Evolutionary conservation across 2,329 filamentous ascomycete genomes (phyloP), one percentile per base, ranked within the genome.

Genomic region (Truncatella angustata): DNA sequence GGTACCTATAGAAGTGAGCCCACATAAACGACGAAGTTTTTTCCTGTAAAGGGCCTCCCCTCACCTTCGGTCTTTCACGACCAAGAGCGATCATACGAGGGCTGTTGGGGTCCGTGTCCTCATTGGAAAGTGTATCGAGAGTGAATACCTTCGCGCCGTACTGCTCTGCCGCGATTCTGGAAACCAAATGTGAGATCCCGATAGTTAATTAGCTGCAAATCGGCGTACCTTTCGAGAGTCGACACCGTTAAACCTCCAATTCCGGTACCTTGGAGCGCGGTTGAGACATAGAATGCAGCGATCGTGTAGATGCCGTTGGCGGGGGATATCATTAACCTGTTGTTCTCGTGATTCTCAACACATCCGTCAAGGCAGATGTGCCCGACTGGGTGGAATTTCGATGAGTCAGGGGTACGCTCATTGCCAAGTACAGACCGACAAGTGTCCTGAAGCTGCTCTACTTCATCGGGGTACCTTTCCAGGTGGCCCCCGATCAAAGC

Each of bases 291-390:
- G 35, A 64, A 62, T 9, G 57, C 58, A 37, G 55, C 51, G 30
- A 64, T 55, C 1, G 58, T 58, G 34, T 60, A 52, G 21, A 60
- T 16, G 7, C 61, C 62, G 4, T 54, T 39, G 3, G 53, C 23
- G 10, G 56, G 49, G 14, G 55, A 54, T 1, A 58, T 62, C 11
- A 24, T 10, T 2, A 63, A 47, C 12, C 50, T 53, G 1, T 55
- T 39, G 3, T 56, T 44, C 1, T 52, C 36, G 4, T 43, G 40
- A 26, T 43, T 43, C 14, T 24, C 40, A 12, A 60, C 53, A 20
- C 60, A 55, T 4, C 40, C 51, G 49, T 63, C 61, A 4, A 69
- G 59, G 2, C 62, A 59, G 28, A 68, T 63, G 39, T 69, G 67
- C 3, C 66, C 66, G 16, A 69, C 52, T 0, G 67, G 66, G 7